Conservation (phyloP, 306 rosid genomes). For the Bauhinia variegata region DNA sequence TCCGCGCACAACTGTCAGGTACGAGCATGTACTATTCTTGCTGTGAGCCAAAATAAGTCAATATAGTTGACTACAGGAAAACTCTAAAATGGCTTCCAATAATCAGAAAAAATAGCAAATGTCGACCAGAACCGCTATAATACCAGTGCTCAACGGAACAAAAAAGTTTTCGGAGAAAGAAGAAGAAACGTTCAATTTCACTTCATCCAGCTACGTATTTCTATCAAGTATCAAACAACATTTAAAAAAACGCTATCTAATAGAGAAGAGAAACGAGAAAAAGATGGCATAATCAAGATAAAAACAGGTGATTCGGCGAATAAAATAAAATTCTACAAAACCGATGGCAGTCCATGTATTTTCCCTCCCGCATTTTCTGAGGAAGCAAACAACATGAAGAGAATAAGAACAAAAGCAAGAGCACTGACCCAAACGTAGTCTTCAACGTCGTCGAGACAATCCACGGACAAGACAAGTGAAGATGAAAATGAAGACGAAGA, state of each 20-base stretch:
- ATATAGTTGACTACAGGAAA: background rate
- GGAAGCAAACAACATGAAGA: background rate
- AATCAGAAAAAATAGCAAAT: background rate
- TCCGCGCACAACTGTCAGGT: conserved; percentile 27
- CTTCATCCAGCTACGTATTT: background rate
- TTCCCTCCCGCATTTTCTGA: conserved; percentile 28
- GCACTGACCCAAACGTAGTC: conserved; percentile 71
- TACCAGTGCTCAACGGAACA: background rate
- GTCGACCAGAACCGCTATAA: background rate
- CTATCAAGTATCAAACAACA: background rate
- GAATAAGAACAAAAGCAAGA: background rate
- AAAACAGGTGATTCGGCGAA: conserved; percentile 5
- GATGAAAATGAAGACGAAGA: conserved; percentile 32
- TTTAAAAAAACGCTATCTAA: background rate
- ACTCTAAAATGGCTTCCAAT: conserved; percentile 7
- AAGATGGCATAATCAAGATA: background rate
- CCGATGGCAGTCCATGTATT: background rate
- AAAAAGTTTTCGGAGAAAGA: background rate
- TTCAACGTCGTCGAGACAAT: conserved; percentile 62
- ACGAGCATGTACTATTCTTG: conserved; percentile 7
- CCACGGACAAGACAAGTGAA: conserved; percentile 29
- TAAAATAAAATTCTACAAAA: background rate
- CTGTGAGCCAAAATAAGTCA: background rate
- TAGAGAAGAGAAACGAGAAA: background rate
- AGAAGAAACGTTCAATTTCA: background rate